Evolutionary conservation across 1,284 basidiomycete genomes (phyloP).

Genomic region (Porodaedalea pini): DNA sequence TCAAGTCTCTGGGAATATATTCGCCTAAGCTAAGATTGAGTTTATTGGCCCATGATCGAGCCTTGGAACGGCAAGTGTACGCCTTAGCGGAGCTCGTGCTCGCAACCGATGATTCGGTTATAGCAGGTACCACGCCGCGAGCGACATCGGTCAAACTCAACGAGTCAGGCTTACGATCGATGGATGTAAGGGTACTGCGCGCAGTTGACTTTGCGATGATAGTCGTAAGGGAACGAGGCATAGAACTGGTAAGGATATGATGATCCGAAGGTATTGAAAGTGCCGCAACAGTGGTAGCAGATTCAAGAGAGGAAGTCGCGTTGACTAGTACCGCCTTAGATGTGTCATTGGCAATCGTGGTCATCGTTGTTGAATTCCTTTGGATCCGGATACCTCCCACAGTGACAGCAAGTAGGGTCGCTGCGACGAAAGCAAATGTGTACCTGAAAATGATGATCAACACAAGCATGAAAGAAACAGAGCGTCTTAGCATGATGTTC

Average conservation of each 20-base stretch:
- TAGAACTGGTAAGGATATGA: background rate
- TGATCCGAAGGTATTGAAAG: background rate
- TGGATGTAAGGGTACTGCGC: background rate
- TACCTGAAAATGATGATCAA: constrained; percentile 5
- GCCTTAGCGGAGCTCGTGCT: background rate
- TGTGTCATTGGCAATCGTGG: background rate
- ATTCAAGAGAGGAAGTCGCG: background rate
- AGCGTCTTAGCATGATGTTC: background rate
- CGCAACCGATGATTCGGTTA: background rate
- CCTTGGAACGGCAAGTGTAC: constrained; percentile 1
- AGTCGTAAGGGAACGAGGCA: background rate
- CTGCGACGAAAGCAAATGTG: constrained; percentile 15
- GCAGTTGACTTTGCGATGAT: constrained; percentile 1
- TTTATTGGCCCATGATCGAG: constrained; percentile 8
- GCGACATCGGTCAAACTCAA: background rate
- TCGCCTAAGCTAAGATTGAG: constrained; percentile 8
- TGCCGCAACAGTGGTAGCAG: background rate
- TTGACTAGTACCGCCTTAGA: background rate
- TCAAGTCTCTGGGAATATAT: constrained; percentile 14
- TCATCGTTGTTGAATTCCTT: background rate
- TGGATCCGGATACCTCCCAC: constrained; percentile 3
- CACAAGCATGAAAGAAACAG: background rate
- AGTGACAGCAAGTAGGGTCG: constrained; percentile 11
- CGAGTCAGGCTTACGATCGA: background rate
- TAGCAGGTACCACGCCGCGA: background rate